Evolutionary conservation across 495 filamentous ascomycete genomes (phyloP).

Genomic region (Opeltia flavorubescens): DNA sequence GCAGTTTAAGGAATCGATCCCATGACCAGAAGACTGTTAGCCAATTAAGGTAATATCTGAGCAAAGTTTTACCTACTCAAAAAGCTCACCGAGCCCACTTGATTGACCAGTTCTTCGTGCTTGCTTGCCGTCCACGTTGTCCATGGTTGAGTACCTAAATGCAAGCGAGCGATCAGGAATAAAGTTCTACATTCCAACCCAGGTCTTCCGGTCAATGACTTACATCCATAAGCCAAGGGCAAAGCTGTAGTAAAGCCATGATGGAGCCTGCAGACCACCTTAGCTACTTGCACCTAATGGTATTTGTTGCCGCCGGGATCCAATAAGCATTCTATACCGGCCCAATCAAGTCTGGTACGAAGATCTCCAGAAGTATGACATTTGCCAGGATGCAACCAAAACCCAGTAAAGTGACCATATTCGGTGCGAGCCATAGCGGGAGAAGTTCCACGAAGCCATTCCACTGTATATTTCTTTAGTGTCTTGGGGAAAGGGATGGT

Average conservation of each 20-base stretch:
- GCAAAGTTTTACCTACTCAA: slow-evolving; percentile 49
- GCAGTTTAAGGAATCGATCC: slow-evolving; percentile 95
- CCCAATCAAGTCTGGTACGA: slow-evolving; percentile 83
- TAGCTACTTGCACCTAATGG: slow-evolving; percentile 14
- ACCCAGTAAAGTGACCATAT: slow-evolving; percentile 90
- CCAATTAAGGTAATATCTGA: slow-evolving; percentile 16
- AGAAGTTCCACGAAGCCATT: slow-evolving; percentile 89
- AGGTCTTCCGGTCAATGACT: slow-evolving; percentile 15
- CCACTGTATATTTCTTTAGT: slow-evolving; percentile 48
- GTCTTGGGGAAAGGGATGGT: neutral
- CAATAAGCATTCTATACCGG: slow-evolving; percentile 44
- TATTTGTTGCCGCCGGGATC: neutral
- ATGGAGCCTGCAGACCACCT: slow-evolving; percentile 45
- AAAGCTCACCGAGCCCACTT: slow-evolving; percentile 85
- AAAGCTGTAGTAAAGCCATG: slow-evolving; percentile 92
- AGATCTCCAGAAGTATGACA: slow-evolving; percentile 62
- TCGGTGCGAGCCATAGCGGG: slow-evolving; percentile 91
- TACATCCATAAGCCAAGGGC: slow-evolving; percentile 86
- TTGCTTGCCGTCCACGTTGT: slow-evolving; percentile 98
- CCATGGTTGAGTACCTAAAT: slow-evolving; percentile 81
- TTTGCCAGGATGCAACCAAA: slow-evolving; percentile 90
- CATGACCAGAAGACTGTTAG: slow-evolving; percentile 42
- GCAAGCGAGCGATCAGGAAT: slow-evolving; percentile 13
- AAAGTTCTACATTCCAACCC: neutral
- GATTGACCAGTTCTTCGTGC: slow-evolving; percentile 89